Evolutionary conservation across 768 basidiomycete genomes (phyloP).

Genomic region (Hemileccinum impolitum): DNA sequence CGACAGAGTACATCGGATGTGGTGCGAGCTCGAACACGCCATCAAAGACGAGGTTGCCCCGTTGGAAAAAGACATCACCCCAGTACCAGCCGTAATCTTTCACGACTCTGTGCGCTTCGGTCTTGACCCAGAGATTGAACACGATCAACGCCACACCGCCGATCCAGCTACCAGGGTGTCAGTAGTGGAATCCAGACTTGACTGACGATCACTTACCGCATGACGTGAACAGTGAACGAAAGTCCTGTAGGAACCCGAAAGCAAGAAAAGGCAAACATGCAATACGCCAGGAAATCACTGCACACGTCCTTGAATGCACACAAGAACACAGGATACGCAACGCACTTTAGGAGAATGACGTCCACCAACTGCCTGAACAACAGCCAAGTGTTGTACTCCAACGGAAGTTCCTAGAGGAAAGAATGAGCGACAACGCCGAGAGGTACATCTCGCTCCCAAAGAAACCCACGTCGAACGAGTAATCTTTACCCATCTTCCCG

Average conservation of each 20-base stretch:
- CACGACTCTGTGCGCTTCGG: constrained; percentile 94
- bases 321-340: constrained; percentile 10
- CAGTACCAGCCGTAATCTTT: constrained; percentile 99
- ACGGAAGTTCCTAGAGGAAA: constrained; percentile 66
- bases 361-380: constrained; percentile 96
- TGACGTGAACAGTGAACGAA: constrained; percentile 66
- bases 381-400: constrained; percentile 96
- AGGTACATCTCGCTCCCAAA: neutral
- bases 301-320: constrained; percentile 3
- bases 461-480: constrained; percentile 81
- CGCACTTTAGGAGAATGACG: constrained; percentile 91
- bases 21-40: constrained; percentile 95
- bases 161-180: constrained; percentile 61
- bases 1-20: constrained; percentile 95
- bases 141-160: constrained; percentile 80
- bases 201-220: constrained; percentile 53
- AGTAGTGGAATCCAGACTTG: neutral
- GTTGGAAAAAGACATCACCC: constrained; percentile 91
- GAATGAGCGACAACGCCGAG: neutral
- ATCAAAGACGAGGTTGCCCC: constrained; percentile 92
- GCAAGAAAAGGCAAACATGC: constrained; percentile 92
- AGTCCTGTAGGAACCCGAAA: constrained; percentile 82
- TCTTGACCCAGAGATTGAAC: constrained; percentile 99
- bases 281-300: constrained; percentile 93
- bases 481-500: constrained; percentile 93